A percentile compares a stretch with the other conserved stretches of the same genome.
phyloP scores from a whole-genome alignment of 2,329 filamentous ascomycete genomes.

The Xylariaceae sp. region DNA sequence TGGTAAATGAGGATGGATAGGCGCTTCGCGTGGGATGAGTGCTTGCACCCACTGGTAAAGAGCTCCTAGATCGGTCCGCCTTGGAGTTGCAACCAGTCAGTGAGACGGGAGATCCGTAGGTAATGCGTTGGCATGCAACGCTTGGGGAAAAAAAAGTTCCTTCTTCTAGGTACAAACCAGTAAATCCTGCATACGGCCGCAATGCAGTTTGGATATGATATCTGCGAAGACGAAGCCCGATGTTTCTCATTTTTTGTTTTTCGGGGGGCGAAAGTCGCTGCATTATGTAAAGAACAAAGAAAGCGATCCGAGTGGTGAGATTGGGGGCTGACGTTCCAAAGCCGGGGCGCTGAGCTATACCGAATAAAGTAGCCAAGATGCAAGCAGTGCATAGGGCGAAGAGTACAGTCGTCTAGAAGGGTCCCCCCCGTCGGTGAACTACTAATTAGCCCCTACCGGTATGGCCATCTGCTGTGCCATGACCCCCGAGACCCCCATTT shows the following conservation, averaged over 20 bases:
- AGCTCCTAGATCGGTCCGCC: too few relatives aligned
- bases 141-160: constrained; percentile 1
- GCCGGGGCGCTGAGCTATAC: constrained; percentile 20
- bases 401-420: not conserved
- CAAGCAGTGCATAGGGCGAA: constrained; percentile 31
- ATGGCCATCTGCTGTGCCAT: too few relatives aligned
- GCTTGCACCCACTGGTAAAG: too few relatives aligned
- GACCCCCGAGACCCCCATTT: not conserved
- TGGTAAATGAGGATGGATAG: too few relatives aligned
- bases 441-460: too few relatives aligned
- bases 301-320: not conserved
- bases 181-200: constrained; percentile 8
- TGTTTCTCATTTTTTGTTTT: too few relatives aligned
- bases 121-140: constrained; percentile 6
- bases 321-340: not conserved
- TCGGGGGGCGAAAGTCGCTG: too few relatives aligned
- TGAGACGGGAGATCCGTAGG: not conserved
- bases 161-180: constrained; percentile 9
- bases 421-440: too few relatives aligned
- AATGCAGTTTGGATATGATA: not conserved
- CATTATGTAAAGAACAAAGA: not conserved
- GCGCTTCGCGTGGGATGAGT: too few relatives aligned
- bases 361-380: constrained; percentile 37
- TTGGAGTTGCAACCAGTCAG: not conserved
- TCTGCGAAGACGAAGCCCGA: not conserved